Percentiles rank a stretch among this genome's conserved stretches.
phyloP scores from a whole-genome alignment of 345 rosid species.

The Citrus unshiu region DNA sequence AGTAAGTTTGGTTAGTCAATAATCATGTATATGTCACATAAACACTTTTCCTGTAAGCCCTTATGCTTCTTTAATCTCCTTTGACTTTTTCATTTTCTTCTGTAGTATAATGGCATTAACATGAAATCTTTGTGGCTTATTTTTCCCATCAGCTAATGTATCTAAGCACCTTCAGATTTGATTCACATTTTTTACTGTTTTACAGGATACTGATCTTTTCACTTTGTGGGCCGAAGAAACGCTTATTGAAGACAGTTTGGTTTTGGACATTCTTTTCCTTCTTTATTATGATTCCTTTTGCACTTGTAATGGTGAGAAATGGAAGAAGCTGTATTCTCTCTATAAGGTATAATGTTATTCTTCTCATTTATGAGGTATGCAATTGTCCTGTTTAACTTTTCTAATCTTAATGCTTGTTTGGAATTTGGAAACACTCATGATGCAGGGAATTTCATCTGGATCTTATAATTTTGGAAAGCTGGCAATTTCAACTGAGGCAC shows the following conservation, averaged over 20 bases:
- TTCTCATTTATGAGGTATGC: slow-evolving; percentile 6
- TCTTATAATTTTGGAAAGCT: slow-evolving; percentile 60
- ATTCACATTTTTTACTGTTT: slow-evolving; percentile 15
- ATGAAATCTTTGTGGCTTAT: neutral
- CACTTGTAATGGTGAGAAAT: slow-evolving; percentile 68
- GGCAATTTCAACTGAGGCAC: slow-evolving; percentile 71
- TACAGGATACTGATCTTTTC: slow-evolving; percentile 72
- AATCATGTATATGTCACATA: neutral
- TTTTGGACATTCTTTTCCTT: slow-evolving; percentile 78
- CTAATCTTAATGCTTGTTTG: slow-evolving; percentile 22
- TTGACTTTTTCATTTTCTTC: neutral
- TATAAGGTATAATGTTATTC: slow-evolving; percentile 59
- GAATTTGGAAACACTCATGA: slow-evolving; percentile 21
- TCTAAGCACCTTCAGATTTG: slow-evolving; percentile 10
- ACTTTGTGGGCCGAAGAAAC: slow-evolving; percentile 95
- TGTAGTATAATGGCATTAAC: neutral
- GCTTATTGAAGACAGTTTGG: slow-evolving; percentile 68
- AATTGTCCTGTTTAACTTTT: slow-evolving; percentile 6
- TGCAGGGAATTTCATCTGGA: slow-evolving; percentile 71
- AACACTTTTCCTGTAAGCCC: neutral
- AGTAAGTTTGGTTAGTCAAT: neutral
- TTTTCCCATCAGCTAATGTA: slow-evolving; percentile 3
- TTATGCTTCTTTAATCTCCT: neutral
- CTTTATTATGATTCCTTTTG: slow-evolving; percentile 76
- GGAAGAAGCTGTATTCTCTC: slow-evolving; percentile 64